phyloP scores from a whole-genome alignment of 345 rosid species.

The Orychophragmus violaceus region DNA sequence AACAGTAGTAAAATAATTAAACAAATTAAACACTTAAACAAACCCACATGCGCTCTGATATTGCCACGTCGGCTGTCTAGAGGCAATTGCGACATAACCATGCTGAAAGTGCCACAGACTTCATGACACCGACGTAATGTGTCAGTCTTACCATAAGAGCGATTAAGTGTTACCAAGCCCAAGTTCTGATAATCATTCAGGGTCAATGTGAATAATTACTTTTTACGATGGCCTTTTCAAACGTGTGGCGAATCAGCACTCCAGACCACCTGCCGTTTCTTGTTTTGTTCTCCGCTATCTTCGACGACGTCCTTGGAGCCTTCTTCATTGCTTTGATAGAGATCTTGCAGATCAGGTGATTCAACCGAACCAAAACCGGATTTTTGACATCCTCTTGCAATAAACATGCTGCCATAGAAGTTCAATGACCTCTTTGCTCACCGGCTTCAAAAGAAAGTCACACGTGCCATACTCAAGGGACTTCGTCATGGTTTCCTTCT shows the following conservation, averaged over 20 bases:
- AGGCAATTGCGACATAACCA: no score
- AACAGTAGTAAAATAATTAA: no score
- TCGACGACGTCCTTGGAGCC: background rate
- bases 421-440: background rate
- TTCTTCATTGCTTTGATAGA: conserved; percentile 1
- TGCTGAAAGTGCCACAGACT: no score
- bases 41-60: no score
- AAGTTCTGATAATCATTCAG: background rate
- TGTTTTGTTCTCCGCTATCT: background rate
- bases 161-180: no score
- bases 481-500: background rate
- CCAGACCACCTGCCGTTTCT: conserved; percentile 16
- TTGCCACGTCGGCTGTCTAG: no score
- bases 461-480: conserved; percentile 1
- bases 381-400: background rate
- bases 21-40: no score
- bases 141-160: no score
- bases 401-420: conserved; percentile 15
- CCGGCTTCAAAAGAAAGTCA: conserved; percentile 18
- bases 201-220: background rate
- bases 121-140: no score
- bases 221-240: background rate
- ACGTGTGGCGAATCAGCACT: conserved; percentile 1
- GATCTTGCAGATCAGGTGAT: background rate
- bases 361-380: background rate